Evolutionary conservation across 306 rosid genomes (phyloP), one percentile per base, ranked within the genome.

Genomic region (Hippophae tibetana): DNA sequence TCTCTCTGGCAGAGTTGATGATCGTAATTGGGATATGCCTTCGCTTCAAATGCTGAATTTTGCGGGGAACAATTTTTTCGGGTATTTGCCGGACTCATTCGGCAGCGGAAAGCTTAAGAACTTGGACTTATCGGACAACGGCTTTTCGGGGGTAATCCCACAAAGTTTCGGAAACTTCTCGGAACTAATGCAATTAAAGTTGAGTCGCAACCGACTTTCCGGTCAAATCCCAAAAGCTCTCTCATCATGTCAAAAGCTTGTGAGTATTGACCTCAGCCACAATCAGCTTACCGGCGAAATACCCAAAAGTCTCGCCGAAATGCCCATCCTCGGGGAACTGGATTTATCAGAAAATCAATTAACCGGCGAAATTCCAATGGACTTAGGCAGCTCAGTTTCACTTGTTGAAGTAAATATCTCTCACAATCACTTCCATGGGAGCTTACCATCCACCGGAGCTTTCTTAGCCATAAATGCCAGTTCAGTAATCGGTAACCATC

Each of bases 401-500:
- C 97, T 93, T 1, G 94, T 82, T 42, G 85, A 82, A 66, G 87
- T 93, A 0, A 88, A 93, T 54, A 62, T 93, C 40, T 88, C 99
- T 6, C 75, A 82, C 81, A 93, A 93, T 57, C 82, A 74, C 46
- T 74, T 93, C 11, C 86, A 68, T 6, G 99, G 99, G 13, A 63
- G 61, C 5, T 68, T 93, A 47, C 99, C 99, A 5, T 64, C 79
- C n/a, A 82, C 89, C 3, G 97, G 76, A 9, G 94, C 78, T 27
- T 93, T 93, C 69, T 66, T 88, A 0, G 94, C 81, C 9, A 80
- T 88, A 40, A 86, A 93, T 23, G 76, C 81, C 0, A 88, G 89
- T 68, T 84, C 94, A 0, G 82, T 93, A 42, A 58, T 76, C 8
- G 99, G 97, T 0, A 93, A 93, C 65, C 25, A 69, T 60, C 94